Conservation (phyloP, 331 rosid species). For the Pyracantha coccinea region DNA sequence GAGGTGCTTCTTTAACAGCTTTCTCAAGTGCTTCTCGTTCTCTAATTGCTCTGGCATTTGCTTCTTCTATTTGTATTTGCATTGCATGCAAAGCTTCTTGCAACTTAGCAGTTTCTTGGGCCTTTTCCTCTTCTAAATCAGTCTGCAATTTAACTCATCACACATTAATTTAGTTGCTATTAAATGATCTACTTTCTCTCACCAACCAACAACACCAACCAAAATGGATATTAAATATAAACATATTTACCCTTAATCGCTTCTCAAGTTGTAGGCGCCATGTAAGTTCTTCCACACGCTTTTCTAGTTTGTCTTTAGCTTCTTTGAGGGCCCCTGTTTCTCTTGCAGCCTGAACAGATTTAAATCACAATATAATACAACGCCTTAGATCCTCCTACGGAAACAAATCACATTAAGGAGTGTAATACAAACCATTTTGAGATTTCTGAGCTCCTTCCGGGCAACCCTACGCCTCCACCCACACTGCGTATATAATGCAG, state of each 20-base stretch:
- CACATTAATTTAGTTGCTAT: constrained; percentile 4
- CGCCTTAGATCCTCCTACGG: constrained; percentile 8
- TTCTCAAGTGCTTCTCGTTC: constrained; percentile 81
- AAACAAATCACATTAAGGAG: constrained; percentile 13
- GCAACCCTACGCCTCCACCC: constrained; percentile 97
- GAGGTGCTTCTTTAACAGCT: constrained; percentile 96
- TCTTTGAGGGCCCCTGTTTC: constrained; percentile 99
- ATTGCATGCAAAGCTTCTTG: constrained; percentile 67
- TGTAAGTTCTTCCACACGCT: constrained; percentile 99
- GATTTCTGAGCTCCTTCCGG: constrained; percentile 82
- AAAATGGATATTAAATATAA: neutral
- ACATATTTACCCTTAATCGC: constrained; percentile 72
- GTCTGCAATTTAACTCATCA: constrained; percentile 43
- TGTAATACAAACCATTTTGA: constrained; percentile 68
- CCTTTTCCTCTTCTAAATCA: constrained; percentile 94
- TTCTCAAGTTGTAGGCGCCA: constrained; percentile 99
- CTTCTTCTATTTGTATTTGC: constrained; percentile 89
- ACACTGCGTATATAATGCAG: constrained; percentile 80
- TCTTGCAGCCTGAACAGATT: constrained; percentile 76
- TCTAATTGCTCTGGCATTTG: constrained; percentile 71
- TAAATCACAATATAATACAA: constrained; percentile 6
- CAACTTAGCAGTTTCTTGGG: constrained; percentile 75
- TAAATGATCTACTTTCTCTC: constrained; percentile 1
- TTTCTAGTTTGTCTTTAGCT: constrained; percentile 97
- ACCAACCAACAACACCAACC: constrained; percentile 8